A percentile compares a stretch with the other conserved stretches of the same genome.
phyloP scores from a whole-genome alignment of 1,139 yeast species.

The Tardiomyces blankii region DNA sequence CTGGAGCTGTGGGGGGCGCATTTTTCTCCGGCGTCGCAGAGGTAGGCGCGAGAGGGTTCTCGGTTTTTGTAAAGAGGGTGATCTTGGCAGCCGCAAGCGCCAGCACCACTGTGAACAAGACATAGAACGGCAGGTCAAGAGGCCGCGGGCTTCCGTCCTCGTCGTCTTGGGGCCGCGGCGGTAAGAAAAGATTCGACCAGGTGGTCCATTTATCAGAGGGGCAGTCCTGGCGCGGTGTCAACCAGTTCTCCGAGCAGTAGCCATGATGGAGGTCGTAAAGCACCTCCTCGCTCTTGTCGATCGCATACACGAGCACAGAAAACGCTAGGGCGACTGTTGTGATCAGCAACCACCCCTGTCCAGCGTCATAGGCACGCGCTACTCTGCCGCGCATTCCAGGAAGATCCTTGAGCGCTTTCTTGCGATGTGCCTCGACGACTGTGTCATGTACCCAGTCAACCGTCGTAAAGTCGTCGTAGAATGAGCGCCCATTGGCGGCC shows the following conservation, averaged over 20 bases:
- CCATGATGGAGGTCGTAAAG: constrained; percentile 47
- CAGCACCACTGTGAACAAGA: constrained; percentile 31
- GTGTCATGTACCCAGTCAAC: constrained; percentile 85
- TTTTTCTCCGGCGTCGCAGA: background rate
- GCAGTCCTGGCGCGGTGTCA: constrained; percentile 33
- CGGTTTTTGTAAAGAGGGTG: constrained; percentile 39
- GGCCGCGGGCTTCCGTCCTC: constrained; percentile 6
- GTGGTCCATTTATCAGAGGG: constrained; percentile 37
- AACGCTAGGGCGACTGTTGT: constrained; percentile 64
- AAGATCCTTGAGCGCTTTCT: constrained; percentile 5
- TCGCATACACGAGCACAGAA: constrained; percentile 72
- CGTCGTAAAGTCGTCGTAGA: constrained; percentile 36
- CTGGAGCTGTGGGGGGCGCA: background rate
- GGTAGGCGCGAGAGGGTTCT: background rate
- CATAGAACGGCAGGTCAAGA: constrained; percentile 33
- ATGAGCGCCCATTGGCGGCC: background rate
- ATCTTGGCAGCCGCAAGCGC: constrained; percentile 38
- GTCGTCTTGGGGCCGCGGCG: background rate
- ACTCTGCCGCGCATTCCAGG: constrained; percentile 5
- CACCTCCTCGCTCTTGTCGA: constrained; percentile 57
- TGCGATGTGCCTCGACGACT: constrained; percentile 31
- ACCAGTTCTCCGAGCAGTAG: constrained; percentile 40
- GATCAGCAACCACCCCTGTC: constrained; percentile 66
- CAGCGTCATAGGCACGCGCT: constrained; percentile 29
- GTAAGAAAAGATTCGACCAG: constrained; percentile 30